phyloP scores from a whole-genome alignment of 169 alveolate genomes.

The Plasmodium inui region DNA sequence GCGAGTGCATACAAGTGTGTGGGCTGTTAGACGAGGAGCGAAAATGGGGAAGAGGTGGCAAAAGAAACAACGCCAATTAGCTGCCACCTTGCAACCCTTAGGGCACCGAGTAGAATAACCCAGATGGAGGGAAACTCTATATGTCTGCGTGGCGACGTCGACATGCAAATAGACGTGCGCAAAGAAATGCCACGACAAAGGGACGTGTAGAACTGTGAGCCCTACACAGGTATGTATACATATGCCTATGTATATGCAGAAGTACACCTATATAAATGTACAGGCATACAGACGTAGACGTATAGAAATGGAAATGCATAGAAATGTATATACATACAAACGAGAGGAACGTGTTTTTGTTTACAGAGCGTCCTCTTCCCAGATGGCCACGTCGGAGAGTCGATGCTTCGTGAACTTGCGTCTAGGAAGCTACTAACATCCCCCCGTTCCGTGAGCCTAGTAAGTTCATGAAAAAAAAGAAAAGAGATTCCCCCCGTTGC shows the following conservation, averaged over 20 bases:
- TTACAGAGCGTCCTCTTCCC: neutral
- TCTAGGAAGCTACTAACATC: neutral
- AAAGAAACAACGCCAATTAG: neutral
- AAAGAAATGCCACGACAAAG: neutral
- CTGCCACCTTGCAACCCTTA: neutral
- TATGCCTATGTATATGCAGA: neutral
- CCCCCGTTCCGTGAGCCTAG: neutral
- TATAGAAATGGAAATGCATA: neutral
- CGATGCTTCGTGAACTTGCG: neutral
- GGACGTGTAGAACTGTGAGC: neutral
- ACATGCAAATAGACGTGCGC: neutral
- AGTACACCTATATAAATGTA: neutral
- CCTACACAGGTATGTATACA: neutral
- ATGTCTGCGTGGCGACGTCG: neutral
- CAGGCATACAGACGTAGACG: neutral
- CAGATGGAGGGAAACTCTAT: neutral
- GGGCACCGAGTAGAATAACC: neutral
- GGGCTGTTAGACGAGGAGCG: neutral
- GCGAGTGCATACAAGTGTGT: neutral
- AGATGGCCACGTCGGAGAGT: neutral
- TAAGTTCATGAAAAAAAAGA: neutral
- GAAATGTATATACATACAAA: neutral
- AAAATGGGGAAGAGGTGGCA: neutral
- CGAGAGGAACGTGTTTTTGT: neutral
- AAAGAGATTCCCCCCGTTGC: neutral